Percentiles rank a stretch among this genome's conserved stretches.
Conservation (phyloP, 805 yeast genomes). For the Cyberlindnera saturnus region DNA sequence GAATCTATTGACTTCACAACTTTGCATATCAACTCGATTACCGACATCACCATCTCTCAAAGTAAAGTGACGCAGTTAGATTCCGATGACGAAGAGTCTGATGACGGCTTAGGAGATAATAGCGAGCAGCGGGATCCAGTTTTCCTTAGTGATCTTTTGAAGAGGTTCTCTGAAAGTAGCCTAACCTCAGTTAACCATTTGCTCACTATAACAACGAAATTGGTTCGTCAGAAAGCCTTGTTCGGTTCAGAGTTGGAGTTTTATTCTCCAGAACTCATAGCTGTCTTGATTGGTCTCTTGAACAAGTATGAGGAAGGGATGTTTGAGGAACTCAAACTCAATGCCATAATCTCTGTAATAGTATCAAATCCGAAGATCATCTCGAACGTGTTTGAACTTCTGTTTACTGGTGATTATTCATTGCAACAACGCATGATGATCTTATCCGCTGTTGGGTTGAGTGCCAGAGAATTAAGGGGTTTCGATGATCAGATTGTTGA, state of each 20-base stretch:
- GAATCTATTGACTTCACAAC: constrained; percentile 9
- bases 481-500: constrained; percentile 43
- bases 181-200: constrained; percentile 34
- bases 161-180: constrained; percentile 43
- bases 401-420: constrained; percentile 72
- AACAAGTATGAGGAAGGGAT: constrained; percentile 50
- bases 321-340: constrained; percentile 63
- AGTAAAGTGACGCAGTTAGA: constrained; percentile 13
- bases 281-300: constrained; percentile 43
- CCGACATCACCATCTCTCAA: constrained; percentile 6
- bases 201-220: constrained; percentile 42
- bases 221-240: constrained; percentile 58
- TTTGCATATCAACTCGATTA: constrained; percentile 11
- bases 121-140: constrained; percentile 46
- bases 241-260: constrained; percentile 56
- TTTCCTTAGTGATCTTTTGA: constrained; percentile 66
- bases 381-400: constrained; percentile 31
- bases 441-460: constrained; percentile 60
- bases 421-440: constrained; percentile 70
- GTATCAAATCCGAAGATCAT: constrained; percentile 46
- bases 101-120: constrained; percentile 15
- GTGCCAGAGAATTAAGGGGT: constrained; percentile 70
- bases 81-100: constrained; percentile 23
- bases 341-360: constrained; percentile 58
- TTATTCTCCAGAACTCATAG: constrained; percentile 50